Percentiles rank a stretch among this genome's conserved stretches.
Evolutionary conservation across 345 rosid genomes (phyloP).

Genomic region (Combretum micranthum): DNA sequence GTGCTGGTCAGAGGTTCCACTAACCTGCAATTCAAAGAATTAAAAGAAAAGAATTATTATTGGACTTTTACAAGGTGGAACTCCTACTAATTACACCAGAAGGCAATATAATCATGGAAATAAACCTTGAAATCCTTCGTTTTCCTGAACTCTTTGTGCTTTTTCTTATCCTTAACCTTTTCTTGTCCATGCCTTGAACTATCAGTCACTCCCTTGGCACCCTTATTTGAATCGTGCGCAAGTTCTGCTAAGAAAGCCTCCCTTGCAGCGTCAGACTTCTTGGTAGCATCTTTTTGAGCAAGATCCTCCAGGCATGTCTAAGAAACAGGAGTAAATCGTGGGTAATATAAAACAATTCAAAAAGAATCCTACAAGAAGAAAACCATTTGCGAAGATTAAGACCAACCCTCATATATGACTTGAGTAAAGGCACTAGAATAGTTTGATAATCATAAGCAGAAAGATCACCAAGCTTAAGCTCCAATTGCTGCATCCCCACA

Average conservation of each 20-base stretch:
- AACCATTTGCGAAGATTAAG: slow-evolving; percentile 13
- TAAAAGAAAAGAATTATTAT: slow-evolving; percentile 19
- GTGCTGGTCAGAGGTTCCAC: slow-evolving; percentile 37
- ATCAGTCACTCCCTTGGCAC: slow-evolving; percentile 50
- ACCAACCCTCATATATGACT: slow-evolving; percentile 76
- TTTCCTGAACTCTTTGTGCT: slow-evolving; percentile 61
- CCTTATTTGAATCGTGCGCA: slow-evolving; percentile 80
- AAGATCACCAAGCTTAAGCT: slow-evolving; percentile 67
- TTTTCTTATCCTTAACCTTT: slow-evolving; percentile 80
- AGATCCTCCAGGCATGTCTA: slow-evolving; percentile 85
- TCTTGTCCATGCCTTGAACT: slow-evolving; percentile 52
- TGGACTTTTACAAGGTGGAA: too few species aligned
- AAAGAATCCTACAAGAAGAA: slow-evolving; percentile 9
- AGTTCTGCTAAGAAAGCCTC: slow-evolving; percentile 95
- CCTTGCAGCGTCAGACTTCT: slow-evolving; percentile 97
- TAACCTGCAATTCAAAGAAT: slow-evolving; percentile 30
- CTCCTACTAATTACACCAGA: too few species aligned
- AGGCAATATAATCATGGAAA: neutral
- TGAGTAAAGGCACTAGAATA: slow-evolving; percentile 65
- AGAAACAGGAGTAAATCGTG: slow-evolving; percentile 8
- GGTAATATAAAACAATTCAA: slow-evolving; percentile 6
- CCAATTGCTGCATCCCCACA: slow-evolving; percentile 79
- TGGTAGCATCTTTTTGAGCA: slow-evolving; percentile 91
- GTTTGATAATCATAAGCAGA: slow-evolving; percentile 61
- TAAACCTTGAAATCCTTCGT: slow-evolving; percentile 70